phyloP scores from a whole-genome alignment of 2,329 filamentous ascomycete genomes.

The Graphilbum fragrans region DNA sequence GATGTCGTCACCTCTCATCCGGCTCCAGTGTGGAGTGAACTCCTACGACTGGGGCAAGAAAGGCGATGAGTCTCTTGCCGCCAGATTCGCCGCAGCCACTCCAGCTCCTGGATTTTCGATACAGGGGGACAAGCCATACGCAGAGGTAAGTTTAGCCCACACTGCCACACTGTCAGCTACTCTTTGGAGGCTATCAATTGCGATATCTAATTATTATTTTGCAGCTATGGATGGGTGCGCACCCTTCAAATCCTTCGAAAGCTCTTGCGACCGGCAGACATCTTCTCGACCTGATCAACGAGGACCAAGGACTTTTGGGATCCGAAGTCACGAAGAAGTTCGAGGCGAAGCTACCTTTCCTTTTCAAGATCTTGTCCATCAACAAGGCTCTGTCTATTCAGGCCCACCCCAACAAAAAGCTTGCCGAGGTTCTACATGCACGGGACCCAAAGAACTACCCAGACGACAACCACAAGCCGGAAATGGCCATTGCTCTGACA shows the following conservation, averaged over 20 bases:
- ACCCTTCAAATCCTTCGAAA: constrained; percentile 89
- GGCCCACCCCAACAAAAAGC: constrained; percentile 90
- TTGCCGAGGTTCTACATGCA: constrained; percentile 78
- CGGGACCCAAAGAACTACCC: constrained; percentile 90
- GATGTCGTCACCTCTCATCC: neutral
- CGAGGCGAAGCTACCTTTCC: constrained; percentile 74
- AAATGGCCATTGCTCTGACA: constrained; percentile 97
- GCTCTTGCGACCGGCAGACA: constrained; percentile 74
- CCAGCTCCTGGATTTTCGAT: constrained; percentile 63
- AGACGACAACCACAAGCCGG: constrained; percentile 98
- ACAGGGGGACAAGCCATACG: constrained; percentile 81
- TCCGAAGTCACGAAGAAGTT: constrained; percentile 61
- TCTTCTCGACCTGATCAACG: constrained; percentile 75
- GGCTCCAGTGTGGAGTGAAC: constrained; percentile 73
- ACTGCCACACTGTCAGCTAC: too few species aligned
- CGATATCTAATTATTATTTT: too few species aligned
- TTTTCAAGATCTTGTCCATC: constrained; percentile 97
- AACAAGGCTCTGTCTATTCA: constrained; percentile 94
- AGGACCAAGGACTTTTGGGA: constrained; percentile 76
- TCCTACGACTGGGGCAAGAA: constrained; percentile 99
- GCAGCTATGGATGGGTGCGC: constrained; percentile 98
- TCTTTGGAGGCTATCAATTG: too few species aligned
- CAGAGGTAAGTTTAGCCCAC: constrained; percentile 54
- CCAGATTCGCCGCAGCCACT: constrained; percentile 79
- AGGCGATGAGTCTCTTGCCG: constrained; percentile 75